phyloP scores from a whole-genome alignment of 2,329 filamentous ascomycete species.

The Alternaria sp. region DNA sequence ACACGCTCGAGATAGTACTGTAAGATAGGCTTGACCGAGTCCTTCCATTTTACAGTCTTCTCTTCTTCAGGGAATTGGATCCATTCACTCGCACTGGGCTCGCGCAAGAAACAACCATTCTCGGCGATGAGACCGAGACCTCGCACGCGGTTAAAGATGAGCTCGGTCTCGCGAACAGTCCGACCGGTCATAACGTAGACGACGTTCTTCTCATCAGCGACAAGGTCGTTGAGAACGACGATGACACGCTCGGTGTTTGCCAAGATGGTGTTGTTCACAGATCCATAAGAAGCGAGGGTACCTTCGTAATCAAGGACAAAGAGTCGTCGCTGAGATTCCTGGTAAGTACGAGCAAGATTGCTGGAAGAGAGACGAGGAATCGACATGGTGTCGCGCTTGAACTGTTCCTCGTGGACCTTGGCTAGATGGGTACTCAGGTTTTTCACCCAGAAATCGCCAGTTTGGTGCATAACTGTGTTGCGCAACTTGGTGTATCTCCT shows the following conservation, averaged over 20 bases:
- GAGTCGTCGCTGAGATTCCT: conserved; percentile 71
- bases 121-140: conserved; percentile 91
- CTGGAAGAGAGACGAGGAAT: conserved; percentile 83
- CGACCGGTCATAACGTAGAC: conserved; percentile 95
- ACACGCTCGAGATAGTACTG: conserved; percentile 90
- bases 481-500: conserved; percentile 78
- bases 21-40: conserved; percentile 81
- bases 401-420: conserved; percentile 83
- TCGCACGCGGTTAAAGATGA: conserved; percentile 83
- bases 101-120: conserved; percentile 89
- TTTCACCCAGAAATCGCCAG: conserved; percentile 86
- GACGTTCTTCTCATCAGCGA: conserved; percentile 80
- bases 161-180: conserved; percentile 86
- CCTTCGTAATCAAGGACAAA: conserved; percentile 96
- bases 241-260: conserved; percentile 87
- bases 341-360: conserved; percentile 72
- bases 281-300: conserved; percentile 87
- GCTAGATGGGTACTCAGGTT: conserved; percentile 76
- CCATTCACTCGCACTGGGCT: conserved; percentile 74
- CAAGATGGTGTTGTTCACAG: conserved; percentile 83
- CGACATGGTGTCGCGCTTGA: conserved; percentile 82
- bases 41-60: conserved; percentile 80
- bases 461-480: conserved; percentile 78
- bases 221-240: conserved; percentile 81
- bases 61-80: conserved; percentile 77